Evolutionary conservation across 495 filamentous ascomycete species (phyloP), one percentile per base, ranked within the genome.

Genomic region (Hypoxylon subgilvum): DNA sequence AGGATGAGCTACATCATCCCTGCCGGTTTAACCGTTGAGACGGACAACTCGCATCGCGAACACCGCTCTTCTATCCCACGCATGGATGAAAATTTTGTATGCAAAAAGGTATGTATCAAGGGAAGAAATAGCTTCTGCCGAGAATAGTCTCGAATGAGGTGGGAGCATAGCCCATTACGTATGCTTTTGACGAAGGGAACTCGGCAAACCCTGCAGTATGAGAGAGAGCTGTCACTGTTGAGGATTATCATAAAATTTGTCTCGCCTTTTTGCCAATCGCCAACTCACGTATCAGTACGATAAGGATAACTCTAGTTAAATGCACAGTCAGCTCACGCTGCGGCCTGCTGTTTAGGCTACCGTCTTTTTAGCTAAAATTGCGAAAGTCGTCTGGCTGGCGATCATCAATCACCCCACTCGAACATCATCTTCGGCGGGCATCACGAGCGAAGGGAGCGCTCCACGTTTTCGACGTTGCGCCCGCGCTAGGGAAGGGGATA

Each of bases 1-100:
- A 54, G 42, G 48, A 43, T 44, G 54, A 58, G 49, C 54, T 58
- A 54, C 34, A n/a, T n/a, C n/a, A 64, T 51, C 61, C 61, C 54
- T 64, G 61, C 51, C 38, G 39, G 36, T 31, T 30, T 13, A 28
- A 21, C 48, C 16, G 9, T 2, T 14, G 40, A 42, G 34, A 39
- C 31, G 18, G 31, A 14, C 23, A 22, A 27, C 17, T 34, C 27
- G 16, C 38, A 47, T 52, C 27, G n/a, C n/a, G 46, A 57, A 47
- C 52, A 47, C 40, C 47, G 47, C 35, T 13, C 13, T 32, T 30
- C 21, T 23, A 19, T 21, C 27, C n/a, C n/a, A n/a, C n/a, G n/a
- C n/a, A n/a, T n/a, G n/a, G n/a, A n/a, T n/a, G n/a, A n/a, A n/a
- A n/a, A n/a, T n/a, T n/a, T n/a, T n/a, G n/a, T n/a, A n/a, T n/a